Conservation (phyloP, 1,284 basidiomycete genomes). For the Gomphus sp. region DNA sequence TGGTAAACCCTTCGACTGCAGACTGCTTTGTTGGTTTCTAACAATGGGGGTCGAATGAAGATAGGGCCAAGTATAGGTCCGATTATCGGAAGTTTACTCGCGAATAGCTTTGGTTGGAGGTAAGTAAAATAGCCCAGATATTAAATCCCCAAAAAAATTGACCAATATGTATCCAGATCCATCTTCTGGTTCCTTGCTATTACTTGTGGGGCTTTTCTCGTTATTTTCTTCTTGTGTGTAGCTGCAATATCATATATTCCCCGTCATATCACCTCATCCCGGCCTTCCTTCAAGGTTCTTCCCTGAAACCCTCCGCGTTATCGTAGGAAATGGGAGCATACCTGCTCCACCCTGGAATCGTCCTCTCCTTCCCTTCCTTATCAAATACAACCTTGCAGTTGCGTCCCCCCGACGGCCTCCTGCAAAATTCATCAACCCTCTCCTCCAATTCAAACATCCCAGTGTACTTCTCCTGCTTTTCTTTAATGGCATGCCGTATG, state of each 20-base stretch:
- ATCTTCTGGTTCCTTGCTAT: constrained; percentile 79
- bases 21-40: not conserved
- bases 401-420: constrained; percentile 21
- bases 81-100: constrained; percentile 49
- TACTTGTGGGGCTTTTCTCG: constrained; percentile 39
- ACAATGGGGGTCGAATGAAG: constrained; percentile 19
- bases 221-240: constrained; percentile 47
- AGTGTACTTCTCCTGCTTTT: constrained; percentile 58
- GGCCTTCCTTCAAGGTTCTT: constrained; percentile 30
- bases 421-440: constrained; percentile 42
- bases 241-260: not conserved
- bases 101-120: constrained; percentile 61
- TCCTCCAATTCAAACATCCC: constrained; percentile 45
- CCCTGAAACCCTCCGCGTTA: constrained; percentile 50
- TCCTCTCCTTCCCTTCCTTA: constrained; percentile 46
- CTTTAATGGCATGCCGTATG: constrained; percentile 48
- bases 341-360: constrained; percentile 35
- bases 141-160: not conserved
- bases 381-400: constrained; percentile 2
- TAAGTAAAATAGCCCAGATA: constrained; percentile 17
- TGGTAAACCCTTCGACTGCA: constrained; percentile 21
- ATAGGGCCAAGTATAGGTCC: constrained; percentile 44
- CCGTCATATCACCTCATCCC: not conserved
- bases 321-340: constrained; percentile 52
- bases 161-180: constrained; percentile 35